Evolutionary conservation across 2,329 filamentous ascomycete species (phyloP), one percentile per base, ranked within the genome.

Genomic region (Xylariaceae sp.): DNA sequence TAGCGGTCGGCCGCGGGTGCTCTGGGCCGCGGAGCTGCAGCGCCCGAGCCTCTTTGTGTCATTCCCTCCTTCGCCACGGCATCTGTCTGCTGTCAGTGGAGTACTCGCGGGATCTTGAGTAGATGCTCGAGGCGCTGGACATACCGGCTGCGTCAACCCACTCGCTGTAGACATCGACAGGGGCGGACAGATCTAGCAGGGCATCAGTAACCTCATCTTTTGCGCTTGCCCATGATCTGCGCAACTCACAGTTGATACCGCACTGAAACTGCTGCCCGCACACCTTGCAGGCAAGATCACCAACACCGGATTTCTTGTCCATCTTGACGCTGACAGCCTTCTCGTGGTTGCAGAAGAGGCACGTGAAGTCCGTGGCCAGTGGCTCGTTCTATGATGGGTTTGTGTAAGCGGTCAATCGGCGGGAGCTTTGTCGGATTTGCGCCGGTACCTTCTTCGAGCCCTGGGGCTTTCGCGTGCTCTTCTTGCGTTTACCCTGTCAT

Each of bases 271-370:
- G 81, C 63, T 96, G 90, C 3, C 86, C 89, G 60, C 92, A 98
- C 33, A 94, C 77, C 58, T 90, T 94, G 67, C 92, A 98, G 39
- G 81, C 77, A 17, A 98, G 70, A 40, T 83, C 77, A 29, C 90
- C 92, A 23, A 94, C 74, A 32, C 87, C 87, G 18, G 78, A 70
- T 59, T 96, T 96, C 70, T 94, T 94, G 58, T 98, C 88, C 32
- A 98, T 72, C 61, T 93, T 92, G 47, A 95, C 84, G 18, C 77
- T 74, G 33, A 98, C 85, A 0, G 89, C 86, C 46, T 87, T 92
- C 57, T 96, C 92, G 63, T 96, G 89, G 59, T 95, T 96, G 71
- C 92, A 98, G 65, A 98, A 98, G 29, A 98, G 79, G 58, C 92
- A 98, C 37, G 89, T 86, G 61, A 98, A 98, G n/a, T 77, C 76